These are phyloP conservation scores for Rhododendron molle DNA, from an alignment of 148 eudicot species.

Conservation along the genomic window DNA sequence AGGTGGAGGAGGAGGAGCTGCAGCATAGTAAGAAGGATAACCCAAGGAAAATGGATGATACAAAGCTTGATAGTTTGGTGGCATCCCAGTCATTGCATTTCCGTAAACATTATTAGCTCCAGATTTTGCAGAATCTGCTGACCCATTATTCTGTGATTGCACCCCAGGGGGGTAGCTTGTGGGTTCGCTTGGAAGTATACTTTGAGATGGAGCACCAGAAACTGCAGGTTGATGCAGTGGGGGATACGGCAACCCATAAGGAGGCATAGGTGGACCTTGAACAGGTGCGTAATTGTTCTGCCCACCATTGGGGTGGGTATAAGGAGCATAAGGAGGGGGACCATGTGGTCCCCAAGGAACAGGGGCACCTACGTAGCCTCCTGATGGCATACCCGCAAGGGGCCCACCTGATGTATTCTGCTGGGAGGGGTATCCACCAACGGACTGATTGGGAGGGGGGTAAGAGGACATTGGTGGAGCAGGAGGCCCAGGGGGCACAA, in stretches of 20 bases:
- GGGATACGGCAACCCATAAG: conserved; percentile 10
- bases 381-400: conserved; percentile 40
- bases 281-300: conserved; percentile 40
- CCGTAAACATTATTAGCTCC: conserved; percentile 30
- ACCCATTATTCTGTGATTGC: conserved; percentile 49
- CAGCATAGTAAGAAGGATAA: conserved; percentile 61
- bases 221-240: too few relatives aligned
- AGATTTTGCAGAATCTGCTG: conserved; percentile 31
- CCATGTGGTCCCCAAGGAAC: conserved; percentile 80
- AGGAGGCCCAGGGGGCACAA: conserved; percentile 60
- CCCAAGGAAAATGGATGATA: conserved; percentile 46
- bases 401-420: conserved; percentile 26
- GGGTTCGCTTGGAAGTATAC: too few relatives aligned
- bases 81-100: conserved; percentile 26
- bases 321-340: conserved; percentile 58
- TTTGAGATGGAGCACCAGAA: too few relatives aligned
- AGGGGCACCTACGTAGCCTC: conserved; percentile 44
- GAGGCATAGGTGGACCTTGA: conserved; percentile 49
- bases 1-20: conserved; percentile 39
- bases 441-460: conserved; percentile 42
- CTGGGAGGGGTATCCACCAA: conserved; percentile 1
- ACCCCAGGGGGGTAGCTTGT: too few relatives aligned
- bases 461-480: conserved; percentile 42
- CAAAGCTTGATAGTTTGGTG: conserved; percentile 40
- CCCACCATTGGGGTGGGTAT: neutral